These are phyloP conservation scores for Cystofilobasidium bisporidii DNA, from an alignment of 768 basidiomycete genomes.

Conservation along the genomic window DNA sequence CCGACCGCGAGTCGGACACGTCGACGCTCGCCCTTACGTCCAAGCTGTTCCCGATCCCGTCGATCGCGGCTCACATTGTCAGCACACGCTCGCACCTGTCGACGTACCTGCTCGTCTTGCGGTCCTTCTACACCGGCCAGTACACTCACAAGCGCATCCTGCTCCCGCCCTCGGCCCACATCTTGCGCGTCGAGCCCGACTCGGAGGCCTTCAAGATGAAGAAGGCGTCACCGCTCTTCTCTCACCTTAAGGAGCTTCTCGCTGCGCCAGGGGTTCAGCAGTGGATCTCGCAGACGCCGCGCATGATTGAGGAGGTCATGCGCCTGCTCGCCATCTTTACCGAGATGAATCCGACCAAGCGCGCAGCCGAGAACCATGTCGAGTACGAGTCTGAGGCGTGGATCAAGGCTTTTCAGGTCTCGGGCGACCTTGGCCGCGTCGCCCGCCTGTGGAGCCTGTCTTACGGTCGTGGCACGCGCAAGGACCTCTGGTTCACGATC, in stretches of 20 bases:
- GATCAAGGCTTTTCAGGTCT: slow-evolving; percentile 94
- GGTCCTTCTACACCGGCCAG: slow-evolving; percentile 86
- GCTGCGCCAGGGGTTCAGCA: slow-evolving; percentile 57
- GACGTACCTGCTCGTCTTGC: slow-evolving; percentile 70
- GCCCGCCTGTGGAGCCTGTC: slow-evolving; percentile 84
- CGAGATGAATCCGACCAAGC: slow-evolving; percentile 82
- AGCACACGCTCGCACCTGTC: slow-evolving; percentile 61
- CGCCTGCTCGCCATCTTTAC: slow-evolving; percentile 80
- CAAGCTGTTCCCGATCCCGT: slow-evolving; percentile 85
- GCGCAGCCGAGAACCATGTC: slow-evolving; percentile 70
- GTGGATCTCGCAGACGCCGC: slow-evolving; percentile 56
- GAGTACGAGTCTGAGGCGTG: slow-evolving; percentile 96
- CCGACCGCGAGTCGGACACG: slow-evolving; percentile 88
- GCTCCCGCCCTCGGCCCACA: slow-evolving; percentile 33
- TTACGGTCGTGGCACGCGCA: slow-evolving; percentile 50
- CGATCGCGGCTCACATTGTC: slow-evolving; percentile 69
- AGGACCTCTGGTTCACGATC: slow-evolving; percentile 46
- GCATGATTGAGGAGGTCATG: slow-evolving; percentile 61
- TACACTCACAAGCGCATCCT: slow-evolving; percentile 56
- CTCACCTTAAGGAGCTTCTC: slow-evolving; percentile 58
- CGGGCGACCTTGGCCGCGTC: slow-evolving; percentile 74
- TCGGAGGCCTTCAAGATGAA: slow-evolving; percentile 84
- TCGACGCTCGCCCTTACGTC: slow-evolving; percentile 78
- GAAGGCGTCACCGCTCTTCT: slow-evolving; percentile 86
- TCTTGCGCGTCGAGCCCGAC: slow-evolving; percentile 59